phyloP scores from a whole-genome alignment of 306 rosid genomes.

The Astragalus membranaceus region DNA sequence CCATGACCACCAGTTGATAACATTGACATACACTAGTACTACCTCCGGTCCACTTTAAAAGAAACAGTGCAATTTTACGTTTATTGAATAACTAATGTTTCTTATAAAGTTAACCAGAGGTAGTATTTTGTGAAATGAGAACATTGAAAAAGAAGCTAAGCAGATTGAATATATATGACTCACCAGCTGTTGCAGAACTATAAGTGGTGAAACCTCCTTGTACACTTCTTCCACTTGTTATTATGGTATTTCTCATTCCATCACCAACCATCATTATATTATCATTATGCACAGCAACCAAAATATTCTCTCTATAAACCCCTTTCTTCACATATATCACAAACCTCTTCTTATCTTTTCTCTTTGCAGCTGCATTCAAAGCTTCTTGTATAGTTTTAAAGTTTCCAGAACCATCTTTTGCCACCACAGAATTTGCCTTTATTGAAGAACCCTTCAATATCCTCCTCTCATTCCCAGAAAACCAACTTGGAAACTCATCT shows the following conservation, averaged over 20 bases:
- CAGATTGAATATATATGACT: neutral
- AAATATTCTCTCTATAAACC: conserved; percentile 62
- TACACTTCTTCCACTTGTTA: conserved; percentile 48
- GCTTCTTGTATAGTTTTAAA: conserved; percentile 61
- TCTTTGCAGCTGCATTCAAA: conserved; percentile 47
- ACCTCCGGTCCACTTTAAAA: too few relatives aligned
- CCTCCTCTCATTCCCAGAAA: conserved; percentile 40
- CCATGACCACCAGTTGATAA: too few relatives aligned
- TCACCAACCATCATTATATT: conserved; percentile 65
- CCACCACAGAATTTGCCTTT: conserved; percentile 56
- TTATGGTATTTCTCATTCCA: conserved; percentile 44
- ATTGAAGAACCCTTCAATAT: conserved; percentile 26
- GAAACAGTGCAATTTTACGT: too few relatives aligned
- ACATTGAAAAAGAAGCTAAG: neutral
- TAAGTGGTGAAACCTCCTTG: conserved; percentile 29
- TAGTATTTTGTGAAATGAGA: too few relatives aligned
- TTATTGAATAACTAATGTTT: too few relatives aligned
- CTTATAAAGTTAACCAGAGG: too few relatives aligned
- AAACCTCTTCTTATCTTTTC: conserved; percentile 34
- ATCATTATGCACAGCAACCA: conserved; percentile 43
- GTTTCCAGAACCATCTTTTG: conserved; percentile 71
- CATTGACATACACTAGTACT: too few relatives aligned
- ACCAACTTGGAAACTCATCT: conserved; percentile 47
- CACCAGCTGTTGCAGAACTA: conserved; percentile 56
- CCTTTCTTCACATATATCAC: conserved; percentile 64